Evolutionary conservation across 2,329 filamentous ascomycete genomes (phyloP).

Genomic region (Clonostachys byssicola): DNA sequence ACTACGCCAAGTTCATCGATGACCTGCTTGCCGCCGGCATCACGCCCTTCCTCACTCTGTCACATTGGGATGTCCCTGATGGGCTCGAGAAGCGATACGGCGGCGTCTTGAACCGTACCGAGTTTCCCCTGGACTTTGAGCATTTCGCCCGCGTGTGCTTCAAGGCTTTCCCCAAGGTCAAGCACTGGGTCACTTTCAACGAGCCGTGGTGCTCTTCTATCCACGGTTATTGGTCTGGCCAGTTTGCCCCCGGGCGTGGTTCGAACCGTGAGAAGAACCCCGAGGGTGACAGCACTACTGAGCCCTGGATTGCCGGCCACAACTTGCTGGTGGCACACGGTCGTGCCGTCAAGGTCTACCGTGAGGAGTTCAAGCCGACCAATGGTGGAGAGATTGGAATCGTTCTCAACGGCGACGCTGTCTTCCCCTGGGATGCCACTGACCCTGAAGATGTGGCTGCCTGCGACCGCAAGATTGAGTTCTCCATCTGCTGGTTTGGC

Average conservation of each 20-base stretch:
- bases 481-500: slow-evolving; percentile 83
- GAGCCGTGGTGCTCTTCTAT: slow-evolving; percentile 85
- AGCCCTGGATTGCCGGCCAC: slow-evolving; percentile 82
- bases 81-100: slow-evolving; percentile 76
- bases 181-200: slow-evolving; percentile 89
- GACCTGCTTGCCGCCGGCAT: slow-evolving; percentile 74
- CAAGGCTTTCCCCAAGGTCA: slow-evolving; percentile 69
- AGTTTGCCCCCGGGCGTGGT: slow-evolving; percentile 78
- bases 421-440: slow-evolving; percentile 76
- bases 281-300: slow-evolving; percentile 69
- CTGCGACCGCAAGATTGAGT: slow-evolving; percentile 77
- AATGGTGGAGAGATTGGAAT: slow-evolving; percentile 79
- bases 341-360: slow-evolving; percentile 75
- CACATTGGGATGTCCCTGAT: slow-evolving; percentile 85
- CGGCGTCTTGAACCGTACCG: slow-evolving; percentile 73
- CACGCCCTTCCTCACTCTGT: slow-evolving; percentile 75
- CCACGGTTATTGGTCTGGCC: slow-evolving; percentile 72
- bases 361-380: slow-evolving; percentile 73
- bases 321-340: slow-evolving; percentile 77
- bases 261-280: slow-evolving; percentile 69
- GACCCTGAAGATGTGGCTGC: slow-evolving; percentile 74
- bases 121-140: slow-evolving; percentile 79
- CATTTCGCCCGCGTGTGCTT: slow-evolving; percentile 76
- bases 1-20: slow-evolving; percentile 77
- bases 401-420: slow-evolving; percentile 81